phyloP scores from a whole-genome alignment of 2,329 filamentous ascomycete genomes.

The Ceratocystis lukuohia region DNA sequence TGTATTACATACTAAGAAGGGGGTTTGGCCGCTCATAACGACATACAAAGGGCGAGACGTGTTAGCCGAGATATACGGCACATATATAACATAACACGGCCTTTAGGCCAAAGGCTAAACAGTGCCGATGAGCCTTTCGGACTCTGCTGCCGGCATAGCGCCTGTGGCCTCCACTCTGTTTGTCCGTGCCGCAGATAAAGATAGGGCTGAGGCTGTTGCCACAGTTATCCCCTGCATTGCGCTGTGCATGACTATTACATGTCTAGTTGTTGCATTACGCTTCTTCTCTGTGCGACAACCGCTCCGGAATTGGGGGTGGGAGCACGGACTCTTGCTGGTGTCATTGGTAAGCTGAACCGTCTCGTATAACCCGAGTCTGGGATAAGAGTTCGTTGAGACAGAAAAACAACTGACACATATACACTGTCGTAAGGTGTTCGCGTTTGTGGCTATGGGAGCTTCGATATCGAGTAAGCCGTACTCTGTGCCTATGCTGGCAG shows the following conservation, averaged over 20 bases:
- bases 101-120: too few relatives aligned
- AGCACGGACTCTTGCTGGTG: slow-evolving; percentile 28
- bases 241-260: slow-evolving; percentile 23
- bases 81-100: too few relatives aligned
- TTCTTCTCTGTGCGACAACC: slow-evolving; percentile 27
- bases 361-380: background rate
- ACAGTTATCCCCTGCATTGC: slow-evolving; percentile 21
- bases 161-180: background rate
- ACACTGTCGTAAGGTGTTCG: slow-evolving; percentile 12
- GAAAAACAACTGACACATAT: background rate
- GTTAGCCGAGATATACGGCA: too few relatives aligned
- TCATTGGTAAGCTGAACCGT: slow-evolving; percentile 22
- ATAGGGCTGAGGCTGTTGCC: slow-evolving; percentile 17
- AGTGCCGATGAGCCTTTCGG: background rate
- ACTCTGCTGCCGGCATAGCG: background rate
- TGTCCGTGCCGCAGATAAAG: background rate
- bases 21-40: background rate
- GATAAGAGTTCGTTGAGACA: background rate
- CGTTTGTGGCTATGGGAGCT: slow-evolving; percentile 14
- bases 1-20: slow-evolving; percentile 2
- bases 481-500: too few relatives aligned
- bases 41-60: too few relatives aligned
- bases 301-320: slow-evolving; percentile 26
- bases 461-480: slow-evolving; percentile 18
- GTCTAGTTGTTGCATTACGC: slow-evolving; percentile 25